These are phyloP conservation scores for Galium porrigens DNA, from an alignment of 305 asterid species.

Conservation along the genomic window DNA sequence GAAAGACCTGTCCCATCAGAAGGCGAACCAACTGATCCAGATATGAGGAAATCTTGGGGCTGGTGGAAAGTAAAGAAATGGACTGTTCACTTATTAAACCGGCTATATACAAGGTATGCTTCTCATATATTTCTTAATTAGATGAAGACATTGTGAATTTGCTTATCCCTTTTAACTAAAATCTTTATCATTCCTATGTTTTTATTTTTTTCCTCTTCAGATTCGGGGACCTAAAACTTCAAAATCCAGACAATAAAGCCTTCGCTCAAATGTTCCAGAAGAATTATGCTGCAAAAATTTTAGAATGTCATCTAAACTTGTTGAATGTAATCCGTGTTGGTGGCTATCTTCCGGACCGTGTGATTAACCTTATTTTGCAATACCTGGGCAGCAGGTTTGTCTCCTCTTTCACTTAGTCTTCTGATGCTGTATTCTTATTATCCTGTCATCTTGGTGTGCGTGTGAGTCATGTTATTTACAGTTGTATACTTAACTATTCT, in stretches of 20 bases:
- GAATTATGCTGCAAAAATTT: slow-evolving; percentile 78
- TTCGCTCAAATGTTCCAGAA: slow-evolving; percentile 96
- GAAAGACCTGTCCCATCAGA: slow-evolving; percentile 89
- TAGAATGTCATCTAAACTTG: slow-evolving; percentile 86
- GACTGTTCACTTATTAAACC: slow-evolving; percentile 88
- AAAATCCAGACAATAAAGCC: slow-evolving; percentile 74
- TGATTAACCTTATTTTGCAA: slow-evolving; percentile 83
- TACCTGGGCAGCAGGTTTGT: slow-evolving; percentile 82
- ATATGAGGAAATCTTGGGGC: slow-evolving; percentile 89
- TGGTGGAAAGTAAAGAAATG: slow-evolving; percentile 99
- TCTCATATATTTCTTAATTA: slow-evolving; percentile 6
- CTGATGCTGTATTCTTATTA: neutral
- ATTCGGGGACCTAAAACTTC: slow-evolving; percentile 87
- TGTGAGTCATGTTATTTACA: neutral
- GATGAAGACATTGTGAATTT: too few species aligned
- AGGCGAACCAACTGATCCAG: slow-evolving; percentile 87
- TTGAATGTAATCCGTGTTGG: slow-evolving; percentile 71
- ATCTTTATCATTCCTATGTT: slow-evolving; percentile 4
- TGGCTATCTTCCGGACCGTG: slow-evolving; percentile 92
- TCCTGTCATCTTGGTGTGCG: neutral
- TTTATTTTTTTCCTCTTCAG: slow-evolving; percentile 21
- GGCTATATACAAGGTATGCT: slow-evolving; percentile 74
- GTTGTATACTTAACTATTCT: neutral
- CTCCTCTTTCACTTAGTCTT: slow-evolving; percentile 7
- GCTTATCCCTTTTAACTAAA: too few species aligned